phyloP scores from a whole-genome alignment of 495 filamentous ascomycete genomes.

The Neurospora intermedia region DNA sequence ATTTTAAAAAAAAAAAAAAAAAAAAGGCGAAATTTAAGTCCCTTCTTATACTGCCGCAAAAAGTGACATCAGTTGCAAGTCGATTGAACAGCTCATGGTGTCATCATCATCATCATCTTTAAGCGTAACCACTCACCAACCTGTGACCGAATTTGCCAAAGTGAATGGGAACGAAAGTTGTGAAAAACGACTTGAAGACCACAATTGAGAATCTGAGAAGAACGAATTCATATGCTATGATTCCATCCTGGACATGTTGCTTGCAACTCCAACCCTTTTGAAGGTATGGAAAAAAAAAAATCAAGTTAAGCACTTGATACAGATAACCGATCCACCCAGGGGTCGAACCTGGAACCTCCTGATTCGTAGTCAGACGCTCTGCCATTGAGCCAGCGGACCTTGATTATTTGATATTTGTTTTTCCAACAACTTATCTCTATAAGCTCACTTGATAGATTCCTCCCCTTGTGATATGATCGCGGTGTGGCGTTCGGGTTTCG shows the following conservation, averaged over 20 bases:
- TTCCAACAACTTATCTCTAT: neutral
- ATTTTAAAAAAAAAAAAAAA: too few species aligned
- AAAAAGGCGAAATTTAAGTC: neutral
- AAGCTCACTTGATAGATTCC: neutral
- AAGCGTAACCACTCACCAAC: too few species aligned
- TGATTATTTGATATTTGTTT: neutral
- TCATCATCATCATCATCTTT: too few species aligned
- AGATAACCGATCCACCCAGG: neutral
- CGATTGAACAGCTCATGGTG: too few species aligned
- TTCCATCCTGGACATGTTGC: neutral
- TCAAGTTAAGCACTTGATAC: too few species aligned
- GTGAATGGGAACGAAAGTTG: too few species aligned
- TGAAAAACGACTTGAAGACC: too few species aligned
- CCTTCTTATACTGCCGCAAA: too few species aligned
- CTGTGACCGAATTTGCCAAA: too few species aligned
- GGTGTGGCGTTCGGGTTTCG: neutral
- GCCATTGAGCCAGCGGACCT: neutral
- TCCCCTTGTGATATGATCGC: neutral
- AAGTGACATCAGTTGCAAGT: too few species aligned
- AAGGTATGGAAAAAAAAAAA: neutral
- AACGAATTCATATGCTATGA: too few species aligned
- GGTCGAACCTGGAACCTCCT: neutral
- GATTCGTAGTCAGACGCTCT: neutral
- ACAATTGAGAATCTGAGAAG: too few species aligned
- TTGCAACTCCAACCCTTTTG: neutral